Evolutionary conservation across 1,139 yeast genomes (phyloP).

Genomic region (Tardiomyces digboiensis): DNA sequence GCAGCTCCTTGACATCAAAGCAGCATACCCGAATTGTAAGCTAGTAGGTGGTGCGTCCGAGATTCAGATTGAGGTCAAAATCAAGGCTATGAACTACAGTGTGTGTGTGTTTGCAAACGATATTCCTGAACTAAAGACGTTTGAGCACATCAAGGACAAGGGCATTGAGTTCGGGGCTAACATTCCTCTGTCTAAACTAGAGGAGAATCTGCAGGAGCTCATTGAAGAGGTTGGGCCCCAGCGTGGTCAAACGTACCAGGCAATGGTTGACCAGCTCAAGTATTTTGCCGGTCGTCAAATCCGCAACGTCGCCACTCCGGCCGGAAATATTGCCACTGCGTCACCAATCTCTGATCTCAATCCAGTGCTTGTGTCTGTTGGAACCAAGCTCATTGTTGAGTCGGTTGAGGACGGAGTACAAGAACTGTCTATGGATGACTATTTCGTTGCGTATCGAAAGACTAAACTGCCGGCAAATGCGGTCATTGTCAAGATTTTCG

Average conservation of each 20-base stretch:
- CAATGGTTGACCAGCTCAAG: slow-evolving; percentile 33
- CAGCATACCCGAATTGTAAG: slow-evolving; percentile 29
- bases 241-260: slow-evolving; percentile 26
- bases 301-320: slow-evolving; percentile 39
- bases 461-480: slow-evolving; percentile 29
- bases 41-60: slow-evolving; percentile 40
- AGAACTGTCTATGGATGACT: slow-evolving; percentile 27
- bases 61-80: slow-evolving; percentile 36
- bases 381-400: slow-evolving; percentile 30
- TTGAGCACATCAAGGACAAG: slow-evolving; percentile 25
- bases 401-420: slow-evolving; percentile 20
- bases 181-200: slow-evolving; percentile 31
- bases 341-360: slow-evolving; percentile 40
- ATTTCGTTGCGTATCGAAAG: slow-evolving; percentile 34
- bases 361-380: slow-evolving; percentile 34
- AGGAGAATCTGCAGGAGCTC: slow-evolving; percentile 26
- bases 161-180: slow-evolving; percentile 35
- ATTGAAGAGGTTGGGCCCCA: slow-evolving; percentile 12
- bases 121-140: slow-evolving; percentile 29
- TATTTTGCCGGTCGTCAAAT: slow-evolving; percentile 40
- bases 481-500: slow-evolving; percentile 28
- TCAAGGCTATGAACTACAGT: slow-evolving; percentile 32
- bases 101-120: slow-evolving; percentile 33
- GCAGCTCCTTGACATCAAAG: slow-evolving; percentile 28
- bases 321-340: slow-evolving; percentile 39